These are phyloP conservation scores for Fusarium avenaceum DNA, from an alignment of 2,329 filamentous ascomycete species.

Conservation along the genomic window DNA sequence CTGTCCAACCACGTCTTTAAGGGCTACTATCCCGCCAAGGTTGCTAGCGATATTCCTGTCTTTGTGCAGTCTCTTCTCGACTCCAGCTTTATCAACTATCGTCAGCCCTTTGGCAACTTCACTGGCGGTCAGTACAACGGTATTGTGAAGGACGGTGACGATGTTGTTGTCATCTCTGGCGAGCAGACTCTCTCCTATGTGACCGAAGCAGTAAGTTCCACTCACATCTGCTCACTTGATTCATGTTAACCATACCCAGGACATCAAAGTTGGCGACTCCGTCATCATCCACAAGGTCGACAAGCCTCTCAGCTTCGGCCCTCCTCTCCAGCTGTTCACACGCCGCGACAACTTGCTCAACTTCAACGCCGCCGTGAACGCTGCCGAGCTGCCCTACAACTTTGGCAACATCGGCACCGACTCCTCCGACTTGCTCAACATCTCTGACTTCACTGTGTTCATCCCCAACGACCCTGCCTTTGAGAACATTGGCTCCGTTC, in stretches of 20 bases:
- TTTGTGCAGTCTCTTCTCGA: constrained; percentile 52
- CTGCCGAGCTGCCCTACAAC: constrained; percentile 46
- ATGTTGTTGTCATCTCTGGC: constrained; percentile 53
- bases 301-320: constrained; percentile 47
- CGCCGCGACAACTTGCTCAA: constrained; percentile 46
- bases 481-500: constrained; percentile 49
- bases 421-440: constrained; percentile 41
- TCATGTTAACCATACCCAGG: constrained; percentile 17
- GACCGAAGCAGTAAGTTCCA: constrained; percentile 48
- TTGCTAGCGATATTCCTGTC: constrained; percentile 48
- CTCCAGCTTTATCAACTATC: constrained; percentile 48
- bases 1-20: constrained; percentile 53
- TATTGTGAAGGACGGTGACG: constrained; percentile 50
- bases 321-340: constrained; percentile 51
- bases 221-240: too few relatives aligned
- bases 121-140: constrained; percentile 56
- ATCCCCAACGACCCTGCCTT: constrained; percentile 50
- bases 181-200: constrained; percentile 52
- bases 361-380: constrained; percentile 50
- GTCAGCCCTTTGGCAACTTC: constrained; percentile 56
- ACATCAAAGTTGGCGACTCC: constrained; percentile 49
- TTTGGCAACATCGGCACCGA: constrained; percentile 46
- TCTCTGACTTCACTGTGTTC: constrained; percentile 52
- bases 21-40: constrained; percentile 50
- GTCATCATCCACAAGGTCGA: constrained; percentile 53